Evolutionary conservation across 2,329 filamentous ascomycete genomes (phyloP).

Genomic region (Metarhizium humberi): DNA sequence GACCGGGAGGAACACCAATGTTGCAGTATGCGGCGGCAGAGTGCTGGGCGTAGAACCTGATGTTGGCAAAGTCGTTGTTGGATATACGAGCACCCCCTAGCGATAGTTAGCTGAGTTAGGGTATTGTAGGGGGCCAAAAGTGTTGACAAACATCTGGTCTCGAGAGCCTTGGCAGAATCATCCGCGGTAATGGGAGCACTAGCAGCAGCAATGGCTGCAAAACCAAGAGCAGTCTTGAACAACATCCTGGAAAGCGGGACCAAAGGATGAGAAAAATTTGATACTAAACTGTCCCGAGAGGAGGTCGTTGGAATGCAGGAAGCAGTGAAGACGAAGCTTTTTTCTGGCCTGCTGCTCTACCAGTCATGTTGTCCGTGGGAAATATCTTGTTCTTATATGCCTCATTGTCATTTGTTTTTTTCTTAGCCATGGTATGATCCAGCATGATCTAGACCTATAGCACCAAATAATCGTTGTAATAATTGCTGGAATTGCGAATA

Average conservation of each 20-base stretch:
- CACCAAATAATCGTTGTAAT: background rate
- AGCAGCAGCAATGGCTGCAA: constrained; percentile 16
- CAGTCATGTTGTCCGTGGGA: background rate
- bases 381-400: background rate
- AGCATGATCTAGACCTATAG: background rate
- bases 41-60: constrained; percentile 43
- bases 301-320: background rate
- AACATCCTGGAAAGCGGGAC: constrained; percentile 11
- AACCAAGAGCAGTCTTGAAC: constrained; percentile 15
- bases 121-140: background rate
- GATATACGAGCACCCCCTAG: constrained; percentile 14
- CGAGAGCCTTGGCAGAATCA: constrained; percentile 18
- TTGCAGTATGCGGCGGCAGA: constrained; percentile 47
- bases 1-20: constrained; percentile 26
- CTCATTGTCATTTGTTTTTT: background rate
- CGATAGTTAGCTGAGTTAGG: background rate
- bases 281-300: too few relatives aligned
- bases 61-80: constrained; percentile 23
- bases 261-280: background rate
- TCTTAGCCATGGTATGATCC: background rate
- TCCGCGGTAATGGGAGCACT: constrained; percentile 13
- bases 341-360: background rate
- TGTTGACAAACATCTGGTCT: constrained; percentile 22
- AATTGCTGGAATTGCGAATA: too few relatives aligned
- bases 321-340: background rate